phyloP scores from a whole-genome alignment of 805 yeast genomes.

The Metschnikowia cerradonensis region DNA sequence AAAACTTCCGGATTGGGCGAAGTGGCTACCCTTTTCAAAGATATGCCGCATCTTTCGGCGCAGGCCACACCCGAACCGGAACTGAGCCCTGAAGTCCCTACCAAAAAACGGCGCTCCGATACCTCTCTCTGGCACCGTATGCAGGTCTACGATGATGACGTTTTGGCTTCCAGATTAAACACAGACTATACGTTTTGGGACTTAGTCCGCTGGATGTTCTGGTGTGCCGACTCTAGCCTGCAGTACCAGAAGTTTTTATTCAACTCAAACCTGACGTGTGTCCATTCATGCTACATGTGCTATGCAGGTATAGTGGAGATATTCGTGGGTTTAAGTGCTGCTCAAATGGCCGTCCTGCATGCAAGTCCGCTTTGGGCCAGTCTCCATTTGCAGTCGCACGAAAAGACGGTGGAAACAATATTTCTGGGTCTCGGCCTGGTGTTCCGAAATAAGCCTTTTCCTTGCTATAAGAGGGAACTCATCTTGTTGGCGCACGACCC shows the following conservation, averaged over 20 bases:
- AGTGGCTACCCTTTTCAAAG: slow-evolving; percentile 16
- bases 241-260: slow-evolving; percentile 17
- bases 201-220: slow-evolving; percentile 33
- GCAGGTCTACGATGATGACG: slow-evolving; percentile 30
- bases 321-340: slow-evolving; percentile 20
- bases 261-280: slow-evolving; percentile 19
- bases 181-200: slow-evolving; percentile 30
- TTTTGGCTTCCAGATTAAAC: slow-evolving; percentile 23
- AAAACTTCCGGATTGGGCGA: slow-evolving; percentile 18
- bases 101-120: slow-evolving; percentile 1
- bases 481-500: slow-evolving; percentile 21
- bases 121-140: slow-evolving; percentile 9
- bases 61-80: slow-evolving; percentile 14
- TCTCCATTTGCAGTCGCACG: slow-evolving; percentile 1
- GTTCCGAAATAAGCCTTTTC: slow-evolving; percentile 17
- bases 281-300: slow-evolving; percentile 23
- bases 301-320: slow-evolving; percentile 19
- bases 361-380: not conserved
- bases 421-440: slow-evolving; percentile 27
- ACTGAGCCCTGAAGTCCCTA: not conserved
- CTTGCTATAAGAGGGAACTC: slow-evolving; percentile 26
- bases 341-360: slow-evolving; percentile 13
- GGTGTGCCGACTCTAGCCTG: slow-evolving; percentile 30
- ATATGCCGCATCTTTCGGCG: slow-evolving; percentile 19
- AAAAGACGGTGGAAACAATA: slow-evolving; percentile 27